phyloP scores from a whole-genome alignment of 1,139 yeast species.

The Taphrina communis region DNA sequence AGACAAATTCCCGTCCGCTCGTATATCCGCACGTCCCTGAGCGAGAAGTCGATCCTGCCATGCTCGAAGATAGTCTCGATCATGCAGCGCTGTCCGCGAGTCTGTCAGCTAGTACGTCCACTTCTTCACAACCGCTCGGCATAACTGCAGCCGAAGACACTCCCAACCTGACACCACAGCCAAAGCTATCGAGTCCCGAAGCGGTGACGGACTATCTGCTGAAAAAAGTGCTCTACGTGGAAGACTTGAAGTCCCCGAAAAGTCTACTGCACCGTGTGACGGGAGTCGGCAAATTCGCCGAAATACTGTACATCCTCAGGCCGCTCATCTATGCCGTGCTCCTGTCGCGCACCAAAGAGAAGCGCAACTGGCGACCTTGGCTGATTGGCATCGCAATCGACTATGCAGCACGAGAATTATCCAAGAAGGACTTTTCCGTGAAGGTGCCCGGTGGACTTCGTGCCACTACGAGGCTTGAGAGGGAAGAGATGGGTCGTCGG shows the following conservation, averaged over 20 bases:
- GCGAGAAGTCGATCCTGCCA: slow-evolving; percentile 52
- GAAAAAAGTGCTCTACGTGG: slow-evolving; percentile 50
- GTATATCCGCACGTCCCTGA: slow-evolving; percentile 52
- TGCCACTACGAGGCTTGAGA: slow-evolving; percentile 51
- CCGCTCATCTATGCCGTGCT: slow-evolving; percentile 53
- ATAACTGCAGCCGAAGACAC: neutral
- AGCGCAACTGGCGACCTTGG: slow-evolving; percentile 55
- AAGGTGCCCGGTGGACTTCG: slow-evolving; percentile 48
- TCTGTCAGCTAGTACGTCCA: neutral
- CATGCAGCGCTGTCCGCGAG: slow-evolving; percentile 26
- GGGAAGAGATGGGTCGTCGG: slow-evolving; percentile 51
- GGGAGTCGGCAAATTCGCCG: slow-evolving; percentile 50
- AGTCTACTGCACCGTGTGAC: slow-evolving; percentile 50
- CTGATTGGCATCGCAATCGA: slow-evolving; percentile 53
- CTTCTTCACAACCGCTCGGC: neutral
- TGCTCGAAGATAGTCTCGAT: slow-evolving; percentile 43
- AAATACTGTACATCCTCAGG: slow-evolving; percentile 52
- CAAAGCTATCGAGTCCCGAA: slow-evolving; percentile 48
- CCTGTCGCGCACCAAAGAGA: slow-evolving; percentile 44
- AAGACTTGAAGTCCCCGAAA: slow-evolving; percentile 52
- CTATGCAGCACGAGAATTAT: slow-evolving; percentile 50
- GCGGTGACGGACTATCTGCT: slow-evolving; percentile 49
- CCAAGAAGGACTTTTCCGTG: slow-evolving; percentile 42
- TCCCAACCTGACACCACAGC: slow-evolving; percentile 48
- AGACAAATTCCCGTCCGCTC: slow-evolving; percentile 50